These are phyloP conservation scores for Helicostylum pulchrum DNA, from an alignment of 192 early-diverging fungal species.

Conservation along the genomic window DNA sequence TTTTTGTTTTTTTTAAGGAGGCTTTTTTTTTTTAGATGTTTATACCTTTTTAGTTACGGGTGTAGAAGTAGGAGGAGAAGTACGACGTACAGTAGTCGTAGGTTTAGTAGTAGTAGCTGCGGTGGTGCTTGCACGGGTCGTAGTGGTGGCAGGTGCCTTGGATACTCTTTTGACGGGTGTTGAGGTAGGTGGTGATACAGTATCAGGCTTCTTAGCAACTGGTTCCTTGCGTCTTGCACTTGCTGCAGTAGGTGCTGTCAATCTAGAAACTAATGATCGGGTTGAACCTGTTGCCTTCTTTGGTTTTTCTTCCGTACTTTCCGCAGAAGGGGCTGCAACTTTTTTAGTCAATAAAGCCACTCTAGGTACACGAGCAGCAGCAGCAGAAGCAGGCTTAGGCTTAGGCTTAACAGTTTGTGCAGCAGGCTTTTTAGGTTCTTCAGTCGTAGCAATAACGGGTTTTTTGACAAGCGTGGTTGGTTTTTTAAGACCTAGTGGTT, in stretches of 20 bases:
- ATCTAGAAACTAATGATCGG: conserved; percentile 9
- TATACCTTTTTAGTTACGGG: conserved; percentile 7
- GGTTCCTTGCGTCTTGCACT: conserved; percentile 15
- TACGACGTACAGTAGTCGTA: not conserved
- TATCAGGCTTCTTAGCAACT: not conserved
- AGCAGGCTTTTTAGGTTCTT: not conserved
- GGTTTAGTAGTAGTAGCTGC: not conserved
- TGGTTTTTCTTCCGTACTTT: not conserved
- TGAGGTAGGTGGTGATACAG: conserved; percentile 3
- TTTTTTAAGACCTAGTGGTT: no score
- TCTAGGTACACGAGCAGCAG: conserved; percentile 22
- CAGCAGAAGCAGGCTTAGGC: no score
- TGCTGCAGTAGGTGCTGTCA: conserved; percentile 24
- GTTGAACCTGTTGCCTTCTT: not conserved
- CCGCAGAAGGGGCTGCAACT: not conserved
- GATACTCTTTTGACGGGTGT: conserved; percentile 5
- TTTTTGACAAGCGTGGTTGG: not conserved
- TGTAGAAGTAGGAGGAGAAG: conserved; percentile 5
- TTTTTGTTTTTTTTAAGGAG: not conserved
- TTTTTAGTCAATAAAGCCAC: conserved; percentile 17
- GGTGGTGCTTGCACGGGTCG: not conserved
- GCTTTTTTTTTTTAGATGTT: not conserved
- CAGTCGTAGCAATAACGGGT: not conserved
- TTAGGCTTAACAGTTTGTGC: not conserved
- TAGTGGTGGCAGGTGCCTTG: not conserved